phyloP scores from a whole-genome alignment of 306 rosid genomes.

The Quercus suber region DNA sequence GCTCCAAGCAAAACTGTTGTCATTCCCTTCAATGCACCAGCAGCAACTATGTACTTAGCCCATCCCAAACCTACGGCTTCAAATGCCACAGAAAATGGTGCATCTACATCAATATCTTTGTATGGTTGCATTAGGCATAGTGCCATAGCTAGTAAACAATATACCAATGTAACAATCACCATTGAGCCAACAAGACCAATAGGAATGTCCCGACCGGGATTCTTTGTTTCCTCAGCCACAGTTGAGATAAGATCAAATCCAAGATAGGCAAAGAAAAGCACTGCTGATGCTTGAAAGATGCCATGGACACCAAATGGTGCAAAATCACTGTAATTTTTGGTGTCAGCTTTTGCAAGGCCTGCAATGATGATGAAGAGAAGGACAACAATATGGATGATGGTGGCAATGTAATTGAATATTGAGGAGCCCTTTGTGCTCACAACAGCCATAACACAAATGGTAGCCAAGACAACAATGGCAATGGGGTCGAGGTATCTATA shows the following conservation, averaged over 20 bases:
- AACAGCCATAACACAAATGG: constrained; percentile 46
- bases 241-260: constrained; percentile 85
- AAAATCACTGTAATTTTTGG: constrained; percentile 41
- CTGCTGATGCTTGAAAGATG: constrained; percentile 60
- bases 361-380: constrained; percentile 69
- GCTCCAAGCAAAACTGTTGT: constrained; percentile 68
- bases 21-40: constrained; percentile 84
- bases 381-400: constrained; percentile 52
- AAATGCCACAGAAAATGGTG: constrained; percentile 68
- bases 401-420: constrained; percentile 69
- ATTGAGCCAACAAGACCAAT: constrained; percentile 81
- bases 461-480: constrained; percentile 41
- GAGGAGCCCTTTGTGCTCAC: constrained; percentile 82
- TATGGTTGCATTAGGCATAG: constrained; percentile 69
- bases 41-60: constrained; percentile 82
- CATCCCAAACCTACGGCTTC: constrained; percentile 62
- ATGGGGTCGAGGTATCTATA: constrained; percentile 69
- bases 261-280: constrained; percentile 76
- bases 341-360: constrained; percentile 61
- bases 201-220: constrained; percentile 76
- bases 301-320: constrained; percentile 43
- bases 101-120: constrained; percentile 14
- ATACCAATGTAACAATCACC: constrained; percentile 38
- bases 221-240: constrained; percentile 85
- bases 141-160: constrained; percentile 61